Base-by-base conservation (phyloP, 129 eudicot genomes). In the Pittosporum tobira region DNA sequence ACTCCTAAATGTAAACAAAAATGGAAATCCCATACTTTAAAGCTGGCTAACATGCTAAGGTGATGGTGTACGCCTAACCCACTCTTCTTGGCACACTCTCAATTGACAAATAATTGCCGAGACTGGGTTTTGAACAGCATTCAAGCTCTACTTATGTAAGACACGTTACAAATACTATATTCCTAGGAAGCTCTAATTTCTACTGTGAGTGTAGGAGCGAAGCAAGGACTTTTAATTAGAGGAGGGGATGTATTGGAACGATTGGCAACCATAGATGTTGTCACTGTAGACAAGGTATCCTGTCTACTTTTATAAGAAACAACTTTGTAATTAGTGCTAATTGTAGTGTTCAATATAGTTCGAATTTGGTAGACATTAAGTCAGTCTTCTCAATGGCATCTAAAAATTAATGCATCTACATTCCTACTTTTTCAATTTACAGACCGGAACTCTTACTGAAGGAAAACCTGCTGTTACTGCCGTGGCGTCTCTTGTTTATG, bases 241-340 rank as follows among this genome's bases (percentile, higher is more conserved):
- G 97, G 97, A 69, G 97, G 97, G 25, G 97, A 90, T 76, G 94
- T 85, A 64, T 65, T 90, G 77, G 95, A 90, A 72, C 97, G 95
- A 55, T 74, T 90, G 86, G 81, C 97, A 27, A 72, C 80, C 55
- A 66, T 90, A 54, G 82, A 85, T 68, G 53, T 77, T 61, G 62
- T 90, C 67, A 81, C 88, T 19, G 68, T 90, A 28, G 97, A 90
- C 78, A 90, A 90, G 80, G 97, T 90, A 73, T 53, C 30, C 56
- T n/a, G 16, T 36, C 42, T 28, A 20, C 61, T 19, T 22, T 25
- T 26, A 20, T 24, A 19, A 6, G 25, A 10, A 23, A 62, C 3
- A n/a, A 21, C 0, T 19, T 24, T 12, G 37, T 25, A 24, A 27
- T 34, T 28, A 47, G 47, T 47, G n/a, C 29, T 43, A 16, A 61